Percentiles rank a stretch among this genome's conserved stretches.
Evolutionary conservation across 2,329 filamentous ascomycete species (phyloP).

Genomic region (Malbranchea zuffiana): DNA sequence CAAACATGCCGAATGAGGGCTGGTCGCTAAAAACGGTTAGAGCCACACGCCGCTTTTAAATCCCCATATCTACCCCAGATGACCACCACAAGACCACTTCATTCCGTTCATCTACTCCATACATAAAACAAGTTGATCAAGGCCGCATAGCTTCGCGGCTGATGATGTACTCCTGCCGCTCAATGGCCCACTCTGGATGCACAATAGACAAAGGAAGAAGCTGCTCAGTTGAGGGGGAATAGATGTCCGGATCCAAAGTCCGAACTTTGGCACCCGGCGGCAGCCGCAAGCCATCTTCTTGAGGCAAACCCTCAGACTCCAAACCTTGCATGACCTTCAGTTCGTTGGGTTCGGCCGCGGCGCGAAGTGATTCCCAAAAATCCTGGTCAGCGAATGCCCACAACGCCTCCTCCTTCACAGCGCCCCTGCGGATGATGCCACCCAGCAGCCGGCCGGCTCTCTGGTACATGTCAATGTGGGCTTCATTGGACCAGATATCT

Average conservation of each 20-base stretch:
- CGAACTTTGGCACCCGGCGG: neutral
- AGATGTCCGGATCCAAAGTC: constrained; percentile 3
- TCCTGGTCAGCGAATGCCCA: constrained; percentile 1
- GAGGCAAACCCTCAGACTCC: constrained; percentile 1
- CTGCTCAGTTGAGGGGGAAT: neutral
- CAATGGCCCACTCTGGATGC: constrained; percentile 1
- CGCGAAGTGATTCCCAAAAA: constrained; percentile 3
- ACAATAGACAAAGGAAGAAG: neutral
- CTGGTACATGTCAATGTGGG: constrained; percentile 7
- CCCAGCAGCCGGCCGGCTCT: constrained; percentile 1
- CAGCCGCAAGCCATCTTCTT: neutral
- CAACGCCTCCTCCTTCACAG: neutral
- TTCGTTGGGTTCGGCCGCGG: neutral
- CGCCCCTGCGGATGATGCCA: neutral
- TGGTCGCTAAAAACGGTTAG: no score
- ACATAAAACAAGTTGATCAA: no score
- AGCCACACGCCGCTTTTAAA: no score
- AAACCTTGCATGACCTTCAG: neutral
- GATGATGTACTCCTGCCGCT: neutral
- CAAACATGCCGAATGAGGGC: no score
- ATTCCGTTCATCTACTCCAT: no score
- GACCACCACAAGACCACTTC: no score
- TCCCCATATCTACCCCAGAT: no score
- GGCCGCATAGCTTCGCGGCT: no score
- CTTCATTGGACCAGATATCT: constrained; percentile 4